phyloP scores from a whole-genome alignment of 371 early-diverging fungal species.

The Dichotomocladium elegans region DNA sequence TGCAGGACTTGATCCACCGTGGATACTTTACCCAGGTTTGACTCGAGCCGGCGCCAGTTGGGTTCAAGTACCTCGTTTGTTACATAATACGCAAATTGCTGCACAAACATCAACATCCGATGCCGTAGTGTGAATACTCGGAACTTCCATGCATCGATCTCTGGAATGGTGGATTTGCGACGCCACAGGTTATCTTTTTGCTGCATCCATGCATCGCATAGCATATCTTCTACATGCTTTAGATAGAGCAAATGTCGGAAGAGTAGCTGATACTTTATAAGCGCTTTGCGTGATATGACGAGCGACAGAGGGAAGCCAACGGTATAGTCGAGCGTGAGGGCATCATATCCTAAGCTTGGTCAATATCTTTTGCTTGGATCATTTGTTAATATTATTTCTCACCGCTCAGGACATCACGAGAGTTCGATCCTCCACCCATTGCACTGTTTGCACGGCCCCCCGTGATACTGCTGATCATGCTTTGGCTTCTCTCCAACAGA shows the following conservation, averaged over 20 bases:
- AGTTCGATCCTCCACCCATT: not conserved
- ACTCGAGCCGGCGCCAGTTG: conserved; percentile 70
- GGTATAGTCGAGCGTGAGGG: conserved; percentile 70
- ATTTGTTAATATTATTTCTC: not conserved
- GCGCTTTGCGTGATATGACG: conserved; percentile 75
- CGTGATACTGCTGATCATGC: conserved; percentile 14
- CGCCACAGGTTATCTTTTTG: conserved; percentile 46
- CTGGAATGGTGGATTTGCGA: conserved; percentile 16
- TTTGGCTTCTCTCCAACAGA: conserved; percentile 22
- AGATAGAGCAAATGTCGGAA: conserved; percentile 85
- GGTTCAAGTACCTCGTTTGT: conserved; percentile 90
- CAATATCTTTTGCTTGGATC: not conserved
- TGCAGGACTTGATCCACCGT: conserved; percentile 80
- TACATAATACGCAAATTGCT: conserved; percentile 80
- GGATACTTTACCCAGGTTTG: conserved; percentile 45
- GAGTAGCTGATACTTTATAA: conserved; percentile 88
- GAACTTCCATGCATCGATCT: conserved; percentile 54
- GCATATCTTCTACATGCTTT: conserved; percentile 79
- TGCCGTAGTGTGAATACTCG: conserved; percentile 67
- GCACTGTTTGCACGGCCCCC: conserved; percentile 1
- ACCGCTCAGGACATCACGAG: conserved; percentile 23
- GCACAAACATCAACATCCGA: conserved; percentile 82
- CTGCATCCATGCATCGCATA: conserved; percentile 73
- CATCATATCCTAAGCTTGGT: conserved; percentile 61
- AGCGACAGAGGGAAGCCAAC: conserved; percentile 87